A percentile compares a stretch with the other conserved stretches of the same genome.
Evolutionary conservation across 768 basidiomycete species (phyloP).

Genomic region (Galerina marginata): DNA sequence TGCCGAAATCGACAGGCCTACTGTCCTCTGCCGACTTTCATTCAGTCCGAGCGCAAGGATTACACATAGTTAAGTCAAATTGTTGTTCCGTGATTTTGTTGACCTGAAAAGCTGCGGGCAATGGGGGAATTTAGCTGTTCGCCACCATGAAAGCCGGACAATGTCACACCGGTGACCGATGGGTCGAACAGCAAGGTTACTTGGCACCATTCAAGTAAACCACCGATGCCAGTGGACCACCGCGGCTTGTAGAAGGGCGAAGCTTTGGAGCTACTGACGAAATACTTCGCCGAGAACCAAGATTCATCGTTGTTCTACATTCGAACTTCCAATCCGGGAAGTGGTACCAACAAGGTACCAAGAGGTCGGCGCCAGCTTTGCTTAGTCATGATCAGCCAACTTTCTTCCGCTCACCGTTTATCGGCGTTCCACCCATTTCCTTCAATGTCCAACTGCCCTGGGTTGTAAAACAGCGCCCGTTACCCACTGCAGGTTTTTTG

Average conservation of each 20-base stretch:
- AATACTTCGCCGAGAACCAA: neutral
- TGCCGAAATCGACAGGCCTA: too few species aligned
- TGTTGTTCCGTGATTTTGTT: conserved; percentile 10
- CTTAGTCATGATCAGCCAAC: too few species aligned
- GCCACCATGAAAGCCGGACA: neutral
- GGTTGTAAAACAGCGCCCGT: too few species aligned
- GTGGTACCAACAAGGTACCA: neutral
- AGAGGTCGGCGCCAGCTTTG: too few species aligned
- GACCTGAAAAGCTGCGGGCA: neutral
- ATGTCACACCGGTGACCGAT: too few species aligned
- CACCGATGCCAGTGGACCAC: neutral
- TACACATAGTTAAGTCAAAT: neutral
- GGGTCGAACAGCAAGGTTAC: neutral
- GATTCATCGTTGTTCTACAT: conserved; percentile 1
- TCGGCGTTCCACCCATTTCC: too few species aligned
- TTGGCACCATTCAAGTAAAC: neutral
- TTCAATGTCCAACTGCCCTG: too few species aligned
- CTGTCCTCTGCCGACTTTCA: neutral
- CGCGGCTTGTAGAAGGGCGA: neutral
- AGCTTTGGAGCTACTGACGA: neutral
- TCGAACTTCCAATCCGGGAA: conserved; percentile 3
- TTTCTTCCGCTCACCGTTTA: too few species aligned
- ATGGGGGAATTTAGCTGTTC: neutral
- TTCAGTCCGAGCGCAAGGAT: neutral
- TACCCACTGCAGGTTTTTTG: too few species aligned